Evolutionary conservation across 129 eudicot genomes (phyloP).

Genomic region (Centrapalus pauciflorus): DNA sequence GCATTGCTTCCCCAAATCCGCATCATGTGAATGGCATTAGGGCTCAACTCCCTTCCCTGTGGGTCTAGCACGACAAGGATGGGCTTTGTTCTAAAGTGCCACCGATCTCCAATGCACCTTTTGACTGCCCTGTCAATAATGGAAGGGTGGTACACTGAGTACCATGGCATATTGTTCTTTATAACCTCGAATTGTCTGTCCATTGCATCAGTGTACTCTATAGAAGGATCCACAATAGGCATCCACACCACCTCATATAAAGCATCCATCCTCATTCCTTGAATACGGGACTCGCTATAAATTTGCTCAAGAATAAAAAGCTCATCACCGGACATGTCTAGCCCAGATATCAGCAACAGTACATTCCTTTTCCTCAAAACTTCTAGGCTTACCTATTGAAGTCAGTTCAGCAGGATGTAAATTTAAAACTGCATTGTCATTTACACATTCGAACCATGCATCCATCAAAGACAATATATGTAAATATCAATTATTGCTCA

Average conservation of each 20-base stretch:
- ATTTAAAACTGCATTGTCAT: neutral
- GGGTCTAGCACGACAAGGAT: slow-evolving; percentile 62
- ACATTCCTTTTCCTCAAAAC: slow-evolving; percentile 64
- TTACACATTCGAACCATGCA: neutral
- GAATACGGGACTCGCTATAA: slow-evolving; percentile 47
- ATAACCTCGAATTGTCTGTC: slow-evolving; percentile 38
- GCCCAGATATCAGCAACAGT: slow-evolving; percentile 63
- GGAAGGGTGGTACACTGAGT: slow-evolving; percentile 57
- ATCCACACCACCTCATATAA: slow-evolving; percentile 60
- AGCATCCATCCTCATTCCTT: slow-evolving; percentile 35
- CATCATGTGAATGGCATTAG: slow-evolving; percentile 71
- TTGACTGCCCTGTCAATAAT: slow-evolving; percentile 34
- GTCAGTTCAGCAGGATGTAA: neutral
- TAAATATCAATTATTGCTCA: neutral
- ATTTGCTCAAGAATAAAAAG: slow-evolving; percentile 51
- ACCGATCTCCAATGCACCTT: slow-evolving; percentile 43
- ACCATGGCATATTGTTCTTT: slow-evolving; percentile 52
- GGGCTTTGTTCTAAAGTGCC: slow-evolving; percentile 65
- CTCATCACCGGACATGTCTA: slow-evolving; percentile 53
- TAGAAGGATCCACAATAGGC: slow-evolving; percentile 47
- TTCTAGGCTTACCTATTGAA: slow-evolving; percentile 50
- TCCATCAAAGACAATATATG: neutral
- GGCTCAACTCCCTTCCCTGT: slow-evolving; percentile 55
- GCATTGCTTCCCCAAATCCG: slow-evolving; percentile 68
- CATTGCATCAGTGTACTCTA: slow-evolving; percentile 39